phyloP scores from a whole-genome alignment of 306 rosid species.

The Prunus mira region DNA sequence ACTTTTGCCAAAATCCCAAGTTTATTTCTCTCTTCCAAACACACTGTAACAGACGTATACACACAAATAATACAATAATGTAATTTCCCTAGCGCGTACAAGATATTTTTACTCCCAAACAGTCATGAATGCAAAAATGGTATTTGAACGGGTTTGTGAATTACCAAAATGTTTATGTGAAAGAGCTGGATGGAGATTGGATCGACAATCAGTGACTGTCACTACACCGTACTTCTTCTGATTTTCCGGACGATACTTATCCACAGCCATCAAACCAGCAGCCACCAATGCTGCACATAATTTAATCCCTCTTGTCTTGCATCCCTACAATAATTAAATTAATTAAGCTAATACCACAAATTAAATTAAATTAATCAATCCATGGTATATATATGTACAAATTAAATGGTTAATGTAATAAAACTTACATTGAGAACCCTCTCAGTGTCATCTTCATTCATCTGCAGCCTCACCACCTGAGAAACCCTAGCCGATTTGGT shows the following conservation, averaged over 20 bases:
- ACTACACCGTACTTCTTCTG: constrained; percentile 46
- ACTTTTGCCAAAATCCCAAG: too few species aligned
- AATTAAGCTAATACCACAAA: background rate
- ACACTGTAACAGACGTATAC: too few species aligned
- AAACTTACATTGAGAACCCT: constrained; percentile 41
- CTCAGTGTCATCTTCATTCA: constrained; percentile 31
- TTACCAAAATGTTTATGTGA: constrained; percentile 41
- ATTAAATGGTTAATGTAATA: background rate
- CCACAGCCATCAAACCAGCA: constrained; percentile 53
- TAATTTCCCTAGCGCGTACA: too few species aligned
- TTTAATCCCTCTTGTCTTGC: constrained; percentile 48
- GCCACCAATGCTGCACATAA: constrained; percentile 51
- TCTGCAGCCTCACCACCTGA: constrained; percentile 45
- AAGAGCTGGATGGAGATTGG: constrained; percentile 42
- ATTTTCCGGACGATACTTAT: constrained; percentile 17
- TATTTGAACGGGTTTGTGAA: background rate
- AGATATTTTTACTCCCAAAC: too few species aligned
- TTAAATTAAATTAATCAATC: background rate
- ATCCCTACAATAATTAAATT: constrained; percentile 32
- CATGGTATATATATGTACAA: background rate
- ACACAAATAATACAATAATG: too few species aligned
- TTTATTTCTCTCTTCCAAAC: too few species aligned
- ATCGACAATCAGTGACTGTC: constrained; percentile 54
- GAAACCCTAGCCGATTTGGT: constrained; percentile 27
- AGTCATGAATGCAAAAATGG: background rate